Conservation (phyloP, 768 basidiomycete species). For the Russula olivacea region DNA sequence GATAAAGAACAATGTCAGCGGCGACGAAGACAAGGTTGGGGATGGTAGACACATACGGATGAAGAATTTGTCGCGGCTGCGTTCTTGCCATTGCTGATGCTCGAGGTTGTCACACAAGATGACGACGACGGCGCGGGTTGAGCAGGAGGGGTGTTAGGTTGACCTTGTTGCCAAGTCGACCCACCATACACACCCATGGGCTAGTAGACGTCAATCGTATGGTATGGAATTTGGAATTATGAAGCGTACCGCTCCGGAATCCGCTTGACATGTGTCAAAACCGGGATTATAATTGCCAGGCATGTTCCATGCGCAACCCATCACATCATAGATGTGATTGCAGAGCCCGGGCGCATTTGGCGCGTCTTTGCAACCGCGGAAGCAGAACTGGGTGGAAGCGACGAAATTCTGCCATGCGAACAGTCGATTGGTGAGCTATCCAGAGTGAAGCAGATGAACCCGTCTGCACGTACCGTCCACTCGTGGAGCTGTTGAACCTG, state of each 20-base stretch:
- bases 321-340: conserved; percentile 51
- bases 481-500: conserved; percentile 53
- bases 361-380: conserved; percentile 58
- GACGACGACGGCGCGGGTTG: conserved; percentile 56
- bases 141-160: conserved; percentile 47
- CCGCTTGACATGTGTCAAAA: conserved; percentile 43
- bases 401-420: conserved; percentile 49
- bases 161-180: conserved; percentile 63
- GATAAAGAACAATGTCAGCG: background rate
- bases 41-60: conserved; percentile 1
- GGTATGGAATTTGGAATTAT: background rate
- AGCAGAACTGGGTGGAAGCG: conserved; percentile 55
- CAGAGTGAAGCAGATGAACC: background rate
- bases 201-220: conserved; percentile 28
- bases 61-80: background rate
- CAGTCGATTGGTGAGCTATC: conserved; percentile 7
- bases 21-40: background rate
- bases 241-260: conserved; percentile 42
- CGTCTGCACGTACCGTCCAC: conserved; percentile 52
- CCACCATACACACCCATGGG: conserved; percentile 65
- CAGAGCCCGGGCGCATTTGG: conserved; percentile 49
- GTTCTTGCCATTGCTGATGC: conserved; percentile 43
- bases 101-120: conserved; percentile 47
- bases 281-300: conserved; percentile 41
- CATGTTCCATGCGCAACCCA: conserved; percentile 63